Evolutionary conservation across 768 basidiomycete species (phyloP), one percentile per base, ranked within the genome.

Genomic region (Peribolospora baueri): DNA sequence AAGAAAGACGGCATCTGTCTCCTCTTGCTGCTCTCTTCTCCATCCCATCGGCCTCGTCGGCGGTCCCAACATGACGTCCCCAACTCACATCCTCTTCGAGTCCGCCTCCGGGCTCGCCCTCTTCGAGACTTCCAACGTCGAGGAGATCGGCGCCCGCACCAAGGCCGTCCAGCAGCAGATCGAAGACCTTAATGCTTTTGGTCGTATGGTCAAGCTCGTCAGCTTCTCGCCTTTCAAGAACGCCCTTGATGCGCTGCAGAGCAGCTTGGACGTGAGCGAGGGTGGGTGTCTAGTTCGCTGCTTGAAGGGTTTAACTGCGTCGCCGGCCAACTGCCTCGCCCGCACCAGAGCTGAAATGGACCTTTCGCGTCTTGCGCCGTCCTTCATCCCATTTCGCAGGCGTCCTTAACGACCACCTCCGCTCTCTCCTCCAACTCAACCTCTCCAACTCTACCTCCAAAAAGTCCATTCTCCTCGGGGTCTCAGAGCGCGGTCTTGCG

Each of bases 221-320:
- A 87, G 84, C 67, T 97, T 95, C 72, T 76, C 80, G 54, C 90
- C 91, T 0, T 97, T 91, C 74, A 85, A 84, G 68, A 87, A 73
- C 57, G 86, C 88, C 36, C 87, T 84, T 0, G 80, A 90, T 65
- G 88, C 88, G 42, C 43, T 45, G 8, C 87, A 95, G 71, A 95
- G 93, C 62, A 81, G 81, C 52, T 95, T 95, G 65, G 91, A 95
- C 69, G 68, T 97, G 11, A 93, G 90, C 7, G 90, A 95, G 74
- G 87, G 91, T 87, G 58, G 40, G 76, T 25, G 25, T 25, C 25
- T 25, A 25, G 25, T 25, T 25, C 25, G 25, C 25, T 25, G 25
- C 25, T 25, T 25, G 25, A 25, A 25, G 25, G 25, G 25, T 25
- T 25, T 25, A 25, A 25, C 25, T 25, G 25, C 25, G 25, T 25